Conservation (phyloP, 148 eudicot species). For the Nepenthes mirabilis region DNA sequence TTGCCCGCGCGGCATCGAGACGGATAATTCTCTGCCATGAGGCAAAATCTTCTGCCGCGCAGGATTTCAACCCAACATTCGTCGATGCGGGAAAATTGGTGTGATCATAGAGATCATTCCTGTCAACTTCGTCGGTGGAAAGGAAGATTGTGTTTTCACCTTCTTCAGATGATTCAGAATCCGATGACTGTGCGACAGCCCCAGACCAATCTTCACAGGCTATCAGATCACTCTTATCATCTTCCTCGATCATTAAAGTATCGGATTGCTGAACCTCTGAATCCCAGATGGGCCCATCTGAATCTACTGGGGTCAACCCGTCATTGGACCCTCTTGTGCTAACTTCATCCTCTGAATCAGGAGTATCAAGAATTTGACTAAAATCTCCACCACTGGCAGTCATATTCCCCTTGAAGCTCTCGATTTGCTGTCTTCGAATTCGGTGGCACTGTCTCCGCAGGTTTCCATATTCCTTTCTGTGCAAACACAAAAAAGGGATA, state of each 20-base stretch:
- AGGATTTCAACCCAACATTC: slow-evolving; percentile 6
- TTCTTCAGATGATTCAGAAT: slow-evolving; percentile 24
- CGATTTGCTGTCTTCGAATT: slow-evolving; percentile 3
- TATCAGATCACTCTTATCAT: slow-evolving; percentile 15
- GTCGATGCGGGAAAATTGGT: slow-evolving; percentile 6
- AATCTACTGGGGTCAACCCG: slow-evolving; percentile 8
- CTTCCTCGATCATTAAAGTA: slow-evolving; percentile 13
- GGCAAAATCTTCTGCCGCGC: slow-evolving; percentile 17
- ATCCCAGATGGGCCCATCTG: slow-evolving; percentile 15
- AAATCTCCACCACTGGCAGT: slow-evolving; percentile 12
- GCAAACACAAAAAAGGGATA: neutral
- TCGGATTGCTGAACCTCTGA: slow-evolving; percentile 4
- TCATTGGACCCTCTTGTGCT: slow-evolving; percentile 20
- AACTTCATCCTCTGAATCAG: slow-evolving; percentile 21
- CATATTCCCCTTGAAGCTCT: slow-evolving; percentile 14
- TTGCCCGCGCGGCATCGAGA: slow-evolving; percentile 28
- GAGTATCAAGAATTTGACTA: slow-evolving; percentile 22
- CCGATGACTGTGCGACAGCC: slow-evolving; percentile 17
- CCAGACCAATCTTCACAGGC: slow-evolving; percentile 20
- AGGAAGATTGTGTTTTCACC: slow-evolving; percentile 13
- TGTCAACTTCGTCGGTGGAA: slow-evolving; percentile 6
- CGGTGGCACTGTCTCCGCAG: slow-evolving; percentile 30
- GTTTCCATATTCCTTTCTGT: slow-evolving; percentile 30
- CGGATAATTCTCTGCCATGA: slow-evolving; percentile 36
- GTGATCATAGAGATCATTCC: slow-evolving; percentile 3